These are phyloP conservation scores for Tricholoma sp. DNA, from an alignment of 768 basidiomycete species.

Conservation along the genomic window DNA sequence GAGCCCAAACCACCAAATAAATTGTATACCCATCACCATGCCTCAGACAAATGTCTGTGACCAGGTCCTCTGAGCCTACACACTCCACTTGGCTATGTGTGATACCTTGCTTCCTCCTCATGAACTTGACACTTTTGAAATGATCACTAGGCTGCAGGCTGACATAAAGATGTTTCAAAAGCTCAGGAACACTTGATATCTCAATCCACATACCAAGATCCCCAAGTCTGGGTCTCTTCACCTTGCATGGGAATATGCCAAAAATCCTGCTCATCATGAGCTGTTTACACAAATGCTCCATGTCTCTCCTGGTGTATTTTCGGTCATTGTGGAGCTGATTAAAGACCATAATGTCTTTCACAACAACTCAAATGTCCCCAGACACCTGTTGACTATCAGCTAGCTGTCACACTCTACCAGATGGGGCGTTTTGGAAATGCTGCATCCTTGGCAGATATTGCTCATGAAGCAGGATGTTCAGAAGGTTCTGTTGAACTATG, in stretches of 20 bases:
- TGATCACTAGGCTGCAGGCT: no score
- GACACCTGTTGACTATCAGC: constrained; percentile 16
- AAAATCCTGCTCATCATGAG: constrained; percentile 4
- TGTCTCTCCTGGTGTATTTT: background rate
- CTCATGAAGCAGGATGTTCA: no score
- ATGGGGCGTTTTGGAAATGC: no score
- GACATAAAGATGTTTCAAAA: no score
- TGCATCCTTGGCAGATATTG: no score
- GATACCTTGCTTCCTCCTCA: background rate
- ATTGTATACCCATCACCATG: background rate
- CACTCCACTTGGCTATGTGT: background rate
- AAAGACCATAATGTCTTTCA: constrained; percentile 10
- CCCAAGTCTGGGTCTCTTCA: constrained; percentile 4
- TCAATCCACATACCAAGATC: background rate
- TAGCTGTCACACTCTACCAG: constrained; percentile 23
- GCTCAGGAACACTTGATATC: background rate
- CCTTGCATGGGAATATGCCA: constrained; percentile 7
- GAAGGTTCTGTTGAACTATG: no score
- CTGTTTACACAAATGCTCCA: no score
- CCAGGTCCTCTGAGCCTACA: background rate
- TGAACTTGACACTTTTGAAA: no score
- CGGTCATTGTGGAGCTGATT: background rate
- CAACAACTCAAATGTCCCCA: constrained; percentile 16
- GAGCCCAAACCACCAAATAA: background rate
- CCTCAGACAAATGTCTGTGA: background rate